A percentile compares a stretch with the other conserved stretches of the same genome.
Conservation (phyloP, 495 filamentous ascomycete species). For the Neurospora sp. region DNA sequence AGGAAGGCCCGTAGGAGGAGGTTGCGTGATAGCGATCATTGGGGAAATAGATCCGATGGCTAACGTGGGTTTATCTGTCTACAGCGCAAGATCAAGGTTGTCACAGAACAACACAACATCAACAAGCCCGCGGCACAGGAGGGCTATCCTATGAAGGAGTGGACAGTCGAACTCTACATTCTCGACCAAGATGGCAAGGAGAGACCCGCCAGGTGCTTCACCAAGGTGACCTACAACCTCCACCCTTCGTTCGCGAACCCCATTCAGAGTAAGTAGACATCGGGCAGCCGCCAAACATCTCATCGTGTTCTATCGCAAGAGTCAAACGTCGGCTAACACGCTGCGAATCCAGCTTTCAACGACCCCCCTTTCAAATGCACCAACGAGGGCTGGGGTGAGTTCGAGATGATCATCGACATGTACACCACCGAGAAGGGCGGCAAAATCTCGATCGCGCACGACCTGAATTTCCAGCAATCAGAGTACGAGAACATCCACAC, state of each 20-base stretch:
- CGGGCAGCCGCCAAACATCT: not conserved
- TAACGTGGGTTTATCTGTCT: slow-evolving; percentile 2
- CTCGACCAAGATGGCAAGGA: slow-evolving; percentile 53
- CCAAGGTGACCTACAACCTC: slow-evolving; percentile 82
- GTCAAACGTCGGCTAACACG: not conserved
- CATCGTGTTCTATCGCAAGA: not conserved
- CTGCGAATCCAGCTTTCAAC: slow-evolving; percentile 51
- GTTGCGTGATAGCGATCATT: not conserved
- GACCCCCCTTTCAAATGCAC: slow-evolving; percentile 79
- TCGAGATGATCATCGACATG: slow-evolving; percentile 84
- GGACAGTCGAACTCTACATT: slow-evolving; percentile 56
- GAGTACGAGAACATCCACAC: slow-evolving; percentile 78
- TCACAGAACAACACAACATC: slow-evolving; percentile 80
- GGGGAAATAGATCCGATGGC: not conserved
- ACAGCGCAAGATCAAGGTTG: slow-evolving; percentile 76
- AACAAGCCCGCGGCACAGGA: slow-evolving; percentile 66
- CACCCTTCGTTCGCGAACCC: slow-evolving; percentile 87
- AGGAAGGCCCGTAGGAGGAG: not conserved
- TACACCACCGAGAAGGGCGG: slow-evolving; percentile 76
- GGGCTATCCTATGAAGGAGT: slow-evolving; percentile 81
- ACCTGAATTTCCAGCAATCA: slow-evolving; percentile 78
- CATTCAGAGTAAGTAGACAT: slow-evolving; percentile 60
- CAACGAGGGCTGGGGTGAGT: slow-evolving; percentile 98
- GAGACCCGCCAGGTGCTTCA: slow-evolving; percentile 72
- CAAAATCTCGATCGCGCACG: slow-evolving; percentile 70